These are phyloP conservation scores for Cladophialophora psammophila DNA, from an alignment of 2,329 filamentous ascomycete species.

Conservation along the genomic window DNA sequence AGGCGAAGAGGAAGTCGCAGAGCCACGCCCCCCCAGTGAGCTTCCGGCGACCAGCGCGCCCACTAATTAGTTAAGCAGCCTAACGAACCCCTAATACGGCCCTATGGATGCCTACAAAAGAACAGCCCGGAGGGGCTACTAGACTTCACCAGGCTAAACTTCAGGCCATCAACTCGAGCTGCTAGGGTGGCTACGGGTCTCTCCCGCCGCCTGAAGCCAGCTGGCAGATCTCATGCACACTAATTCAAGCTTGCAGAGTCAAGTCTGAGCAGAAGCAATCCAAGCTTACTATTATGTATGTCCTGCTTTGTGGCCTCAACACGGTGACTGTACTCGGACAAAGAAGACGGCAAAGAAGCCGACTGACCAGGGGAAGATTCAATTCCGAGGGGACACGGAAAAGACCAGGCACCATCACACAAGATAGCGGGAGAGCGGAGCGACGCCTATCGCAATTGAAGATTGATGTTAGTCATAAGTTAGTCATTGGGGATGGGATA, in stretches of 20 bases:
- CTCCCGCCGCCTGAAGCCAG: constrained; percentile 17
- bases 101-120: constrained; percentile 10
- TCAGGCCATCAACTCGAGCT: constrained; percentile 16
- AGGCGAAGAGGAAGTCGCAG: constrained; percentile 1
- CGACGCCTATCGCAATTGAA: neutral
- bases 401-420: neutral
- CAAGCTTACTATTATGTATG: neutral
- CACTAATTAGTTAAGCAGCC: constrained; percentile 26
- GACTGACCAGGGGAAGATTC: neutral
- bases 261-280: neutral
- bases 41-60: constrained; percentile 11
- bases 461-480: constrained; percentile 7
- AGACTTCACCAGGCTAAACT: constrained; percentile 3
- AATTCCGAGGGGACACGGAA: neutral
- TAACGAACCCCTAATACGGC: neutral
- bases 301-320: neutral
- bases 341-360: neutral
- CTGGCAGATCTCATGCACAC: constrained; percentile 18
- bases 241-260: constrained; percentile 6
- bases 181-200: constrained; percentile 12
- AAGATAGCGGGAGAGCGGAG: constrained; percentile 2
- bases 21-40: constrained; percentile 12
- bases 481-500: neutral
- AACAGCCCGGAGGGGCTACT: constrained; percentile 13
- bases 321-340: neutral